Evolutionary conservation across 495 filamentous ascomycete genomes (phyloP), one percentile per base, ranked within the genome.

Genomic region (Penicillium malachiteum): DNA sequence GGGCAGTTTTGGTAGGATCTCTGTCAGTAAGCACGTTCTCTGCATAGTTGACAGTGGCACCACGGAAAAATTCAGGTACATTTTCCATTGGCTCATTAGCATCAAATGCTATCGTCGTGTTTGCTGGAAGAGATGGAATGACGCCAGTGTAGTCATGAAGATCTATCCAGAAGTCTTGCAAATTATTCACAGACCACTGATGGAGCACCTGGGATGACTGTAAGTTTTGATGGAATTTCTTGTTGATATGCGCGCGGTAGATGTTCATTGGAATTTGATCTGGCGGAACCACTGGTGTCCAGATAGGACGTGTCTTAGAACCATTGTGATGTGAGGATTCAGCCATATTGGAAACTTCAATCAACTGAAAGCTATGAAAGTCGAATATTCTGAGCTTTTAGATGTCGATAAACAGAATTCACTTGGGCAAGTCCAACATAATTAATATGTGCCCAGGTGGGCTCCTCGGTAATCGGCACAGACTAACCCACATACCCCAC

Each of bases 1-100:
- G 48, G 6, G 85, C 86, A 41, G 84, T 74, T 55, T 83, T 85
- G 45, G 54, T 58, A 41, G 40, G 37, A 48, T 88, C 83, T 52
- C 72, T 69, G 38, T 49, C 54, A 16, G 21, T 56, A 5, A 91
- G 74, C 13, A 91, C 71, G 65, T 91, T 91, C 71, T 90, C 86
- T 2, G 87, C 87, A 59, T 90, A 90, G 63, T 91, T 91, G 48
- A 91, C 75, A 34, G 70, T 78, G 12, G 85, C 78, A 11, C 82
- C 86, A 13, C 75, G 64, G 33, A 65, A 67, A 58, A 88, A 91
- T 30, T 75, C 70, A 10, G 87, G 87, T 5, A 90, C 73, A 5
- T 74, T 68, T 57, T 88, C 81, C 64, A 91, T 86, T 21, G 80
- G 76, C 11, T 70, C 72, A 26, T 52, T 73, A 58, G 85, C 78